Base-by-base conservation (phyloP, 208 protist species). In the Leishmania martiniquensis region DNA sequence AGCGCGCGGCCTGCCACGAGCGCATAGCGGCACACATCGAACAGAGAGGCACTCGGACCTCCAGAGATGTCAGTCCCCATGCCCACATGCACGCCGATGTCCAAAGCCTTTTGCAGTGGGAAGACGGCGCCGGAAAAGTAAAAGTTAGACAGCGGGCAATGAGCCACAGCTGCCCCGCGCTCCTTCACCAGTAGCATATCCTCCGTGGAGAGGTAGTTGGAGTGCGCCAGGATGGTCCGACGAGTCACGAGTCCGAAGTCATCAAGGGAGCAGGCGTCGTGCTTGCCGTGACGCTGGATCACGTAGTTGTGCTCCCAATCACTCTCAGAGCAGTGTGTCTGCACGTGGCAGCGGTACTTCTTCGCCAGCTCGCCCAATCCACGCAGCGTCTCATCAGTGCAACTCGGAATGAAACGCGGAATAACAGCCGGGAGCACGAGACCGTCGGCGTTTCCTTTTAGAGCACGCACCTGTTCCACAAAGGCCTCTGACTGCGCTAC, bases 41-140 rank as follows among this genome's bases (percentile, higher is more conserved):
- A 87, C 51, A 99, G 88, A 15, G 93, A 98, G 25, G 93, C 78
- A 54, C 78, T 88, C 45, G 88, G 90, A 15, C 98, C 98, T 55
- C 96, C 98, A 37, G 95, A 88, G 22, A 99, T 88, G 81, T 99
- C 98, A 1, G 98, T 99, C 5, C 97, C 98, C 54, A 99, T 85
- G 15, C 93, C 91, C 3, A 99, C 96, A 47, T 94, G 93, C 25
- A 98, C 37, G 32, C 88, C 89, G 42, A 77, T 85, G 29, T 95
- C 75, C 42, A 97, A 78, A 49, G 91, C 84, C 75, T 85, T 84
- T 45, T 78, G 70, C 10, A 98, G 67, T 9, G 89, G 87, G 54
- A 96, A 96, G 9, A 95, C 86, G 9, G 92, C 95, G 49, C 89
- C 85, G 25, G 84, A 78, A 81, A 98, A 95, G 85, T 93, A 94